These are phyloP conservation scores for Hypoxylon sp. DNA, from an alignment of 2,329 filamentous ascomycete species.

Conservation along the genomic window DNA sequence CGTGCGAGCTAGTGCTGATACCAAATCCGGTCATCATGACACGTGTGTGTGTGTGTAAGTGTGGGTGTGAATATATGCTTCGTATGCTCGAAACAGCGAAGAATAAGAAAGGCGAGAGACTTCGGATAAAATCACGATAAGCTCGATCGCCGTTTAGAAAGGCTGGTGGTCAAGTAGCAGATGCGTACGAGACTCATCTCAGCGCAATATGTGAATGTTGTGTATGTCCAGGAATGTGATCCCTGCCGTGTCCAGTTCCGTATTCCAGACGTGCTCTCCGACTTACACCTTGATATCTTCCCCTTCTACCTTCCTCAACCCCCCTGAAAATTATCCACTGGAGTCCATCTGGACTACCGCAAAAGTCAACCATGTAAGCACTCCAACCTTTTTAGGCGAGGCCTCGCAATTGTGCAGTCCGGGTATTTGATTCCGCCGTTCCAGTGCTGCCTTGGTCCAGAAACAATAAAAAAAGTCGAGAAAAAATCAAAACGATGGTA, in stretches of 20 bases:
- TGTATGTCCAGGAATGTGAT: conserved; percentile 15
- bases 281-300: conserved; percentile 23
- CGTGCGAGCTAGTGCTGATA: conserved; percentile 22
- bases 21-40: conserved; percentile 32
- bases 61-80: conserved; percentile 12
- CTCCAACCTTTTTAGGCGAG: conserved; percentile 35
- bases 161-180: conserved; percentile 17
- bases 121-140: conserved; percentile 22
- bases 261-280: conserved; percentile 31
- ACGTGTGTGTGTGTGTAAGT: conserved; percentile 1
- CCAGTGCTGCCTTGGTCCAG: conserved; percentile 46
- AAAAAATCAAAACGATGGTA: conserved; percentile 46
- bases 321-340: conserved; percentile 48
- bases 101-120: conserved; percentile 9
- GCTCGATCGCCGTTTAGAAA: conserved; percentile 21
- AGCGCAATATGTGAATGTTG: conserved; percentile 15
- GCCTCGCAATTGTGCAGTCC: conserved; percentile 46
- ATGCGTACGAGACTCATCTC: conserved; percentile 10
- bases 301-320: conserved; percentile 24
- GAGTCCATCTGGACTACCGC: conserved; percentile 36
- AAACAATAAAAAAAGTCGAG: conserved; percentile 40
- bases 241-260: conserved; percentile 29
- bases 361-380: conserved; percentile 37
- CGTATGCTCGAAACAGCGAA: conserved; percentile 17
- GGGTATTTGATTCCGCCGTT: conserved; percentile 52